phyloP scores from a whole-genome alignment of 148 eudicot species.

The Camellia lanceoleosa region DNA sequence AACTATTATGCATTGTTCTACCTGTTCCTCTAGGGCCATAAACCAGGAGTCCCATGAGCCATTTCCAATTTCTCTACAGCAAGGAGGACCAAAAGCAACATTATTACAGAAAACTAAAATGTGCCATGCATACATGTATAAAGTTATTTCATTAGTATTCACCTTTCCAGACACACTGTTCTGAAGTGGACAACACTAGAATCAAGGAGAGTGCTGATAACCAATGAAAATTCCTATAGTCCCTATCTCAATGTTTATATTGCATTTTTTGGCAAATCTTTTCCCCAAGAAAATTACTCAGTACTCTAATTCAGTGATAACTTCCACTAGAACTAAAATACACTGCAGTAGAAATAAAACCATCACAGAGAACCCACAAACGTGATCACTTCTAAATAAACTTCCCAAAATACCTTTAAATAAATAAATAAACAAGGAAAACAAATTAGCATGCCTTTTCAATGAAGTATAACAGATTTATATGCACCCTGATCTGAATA shows the following conservation, averaged over 20 bases:
- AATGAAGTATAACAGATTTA: too few relatives aligned
- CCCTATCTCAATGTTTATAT: background rate
- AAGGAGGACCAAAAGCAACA: conserved; percentile 15
- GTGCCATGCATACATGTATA: background rate
- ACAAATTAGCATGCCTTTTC: too few relatives aligned
- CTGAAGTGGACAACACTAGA: background rate
- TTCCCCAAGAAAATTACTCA: background rate
- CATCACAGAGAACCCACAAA: background rate
- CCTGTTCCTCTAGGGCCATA: conserved; percentile 76
- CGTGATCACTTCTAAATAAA: background rate
- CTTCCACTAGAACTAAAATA: background rate
- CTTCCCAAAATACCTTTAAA: too few relatives aligned
- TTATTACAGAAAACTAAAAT: background rate
- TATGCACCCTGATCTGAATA: too few relatives aligned
- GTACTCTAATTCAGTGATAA: background rate
- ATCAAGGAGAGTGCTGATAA: background rate
- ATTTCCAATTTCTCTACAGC: conserved; percentile 74
- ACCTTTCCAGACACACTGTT: background rate
- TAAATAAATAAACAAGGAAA: background rate
- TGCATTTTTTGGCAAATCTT: background rate
- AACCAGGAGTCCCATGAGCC: conserved; percentile 93
- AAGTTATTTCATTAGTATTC: background rate
- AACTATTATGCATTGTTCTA: conserved; percentile 9
- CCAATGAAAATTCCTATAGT: background rate
- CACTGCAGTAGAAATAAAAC: background rate